Percentiles rank a stretch among this genome's conserved stretches.
These are phyloP conservation scores for Elaeagnus macrophylla DNA, from an alignment of 306 rosid species.

Conservation along the genomic window DNA sequence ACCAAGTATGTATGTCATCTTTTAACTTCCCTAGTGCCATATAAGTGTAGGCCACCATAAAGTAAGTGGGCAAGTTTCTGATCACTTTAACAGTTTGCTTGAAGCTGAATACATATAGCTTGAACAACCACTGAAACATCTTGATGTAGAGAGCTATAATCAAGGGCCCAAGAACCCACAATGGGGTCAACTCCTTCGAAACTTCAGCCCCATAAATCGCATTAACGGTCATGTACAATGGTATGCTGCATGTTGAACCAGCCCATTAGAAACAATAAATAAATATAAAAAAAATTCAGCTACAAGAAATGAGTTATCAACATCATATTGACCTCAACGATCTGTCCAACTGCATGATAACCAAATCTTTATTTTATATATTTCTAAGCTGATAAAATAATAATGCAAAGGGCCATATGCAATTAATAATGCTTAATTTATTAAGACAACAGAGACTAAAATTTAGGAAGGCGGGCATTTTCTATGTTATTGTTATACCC, in stretches of 20 bases:
- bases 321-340: too few relatives aligned
- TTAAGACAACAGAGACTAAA: too few relatives aligned
- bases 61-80: constrained; percentile 50
- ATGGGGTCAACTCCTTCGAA: constrained; percentile 72
- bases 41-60: constrained; percentile 33
- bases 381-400: too few relatives aligned
- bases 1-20: constrained; percentile 34
- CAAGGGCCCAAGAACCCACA: constrained; percentile 73
- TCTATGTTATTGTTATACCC: too few relatives aligned
- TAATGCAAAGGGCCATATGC: too few relatives aligned
- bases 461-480: too few relatives aligned
- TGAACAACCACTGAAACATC: constrained; percentile 41
- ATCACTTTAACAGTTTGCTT: constrained; percentile 55
- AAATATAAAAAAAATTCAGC: background rate
- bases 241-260: constrained; percentile 51
- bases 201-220: constrained; percentile 58
- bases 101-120: constrained; percentile 62
- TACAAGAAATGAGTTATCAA: background rate
- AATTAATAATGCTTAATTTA: too few relatives aligned
- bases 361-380: too few relatives aligned
- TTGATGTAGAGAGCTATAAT: constrained; percentile 54
- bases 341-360: too few relatives aligned
- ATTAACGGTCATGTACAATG: constrained; percentile 58
- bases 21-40: constrained; percentile 50
- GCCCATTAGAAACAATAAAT: constrained; percentile 24